Evolutionary conservation across 805 yeast genomes (phyloP), one percentile per base, ranked within the genome.

Genomic region (Lachancea cidri): DNA sequence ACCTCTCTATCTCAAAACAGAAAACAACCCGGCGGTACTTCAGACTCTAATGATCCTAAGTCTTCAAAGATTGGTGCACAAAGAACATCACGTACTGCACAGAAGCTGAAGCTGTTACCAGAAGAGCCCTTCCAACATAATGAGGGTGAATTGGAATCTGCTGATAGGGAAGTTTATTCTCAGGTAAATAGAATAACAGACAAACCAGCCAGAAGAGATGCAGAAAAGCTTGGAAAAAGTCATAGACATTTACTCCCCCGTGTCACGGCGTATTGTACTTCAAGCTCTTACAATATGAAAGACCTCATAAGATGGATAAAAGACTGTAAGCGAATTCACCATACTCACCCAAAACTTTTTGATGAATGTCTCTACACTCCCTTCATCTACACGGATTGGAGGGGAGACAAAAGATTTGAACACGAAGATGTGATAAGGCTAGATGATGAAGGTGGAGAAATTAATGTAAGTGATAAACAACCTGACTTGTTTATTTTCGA

Each of bases 311-410:
- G 91, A 54, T 91, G 96, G 89, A 65, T 93, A 39, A 81, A 83
- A 54, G 93, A 86, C 37, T 73, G 87, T 17, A 84, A 79, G 57
- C 67, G 84, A 45, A 68, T 74, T 1, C 85, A 83, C 55, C 82
- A 87, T 29, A 80, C 93, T 0, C 79, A 79, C 50, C 96, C 98
- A 1, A 86, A 85, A 52, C 65, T 88, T 42, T 86, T 91, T 66
- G 98, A 93, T 58, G 98, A 93, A 62, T 93, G 98, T 58, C 69
- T 93, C 6, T 93, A 89, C 58, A 86, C 97, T 0, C 96, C 96
- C 0, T 91, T 88, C 60, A 79, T 64, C 14, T 83, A 81, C 55
- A 83, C 80, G 48, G 88, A 83, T 58, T 83, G 89, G 89, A 69
- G 89, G 54, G 76, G 75, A 19, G 74, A 71, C 37, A 70, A 68